These are phyloP conservation scores for Hanseniaspora nectarophila DNA, from an alignment of 805 yeast species.

Conservation along the genomic window DNA sequence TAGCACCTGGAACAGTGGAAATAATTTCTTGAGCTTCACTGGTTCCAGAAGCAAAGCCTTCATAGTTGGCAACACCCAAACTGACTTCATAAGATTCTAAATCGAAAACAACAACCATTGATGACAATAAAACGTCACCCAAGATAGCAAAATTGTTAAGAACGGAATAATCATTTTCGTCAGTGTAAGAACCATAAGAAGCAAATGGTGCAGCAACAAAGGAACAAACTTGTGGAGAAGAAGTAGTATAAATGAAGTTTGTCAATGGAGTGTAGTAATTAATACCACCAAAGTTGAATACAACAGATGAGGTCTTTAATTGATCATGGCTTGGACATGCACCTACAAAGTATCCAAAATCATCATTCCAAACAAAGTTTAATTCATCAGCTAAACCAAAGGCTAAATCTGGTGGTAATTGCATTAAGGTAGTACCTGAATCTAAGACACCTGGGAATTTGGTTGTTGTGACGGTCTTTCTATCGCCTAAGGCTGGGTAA, in stretches of 20 bases:
- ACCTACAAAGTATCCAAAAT: constrained; percentile 36
- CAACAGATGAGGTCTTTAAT: constrained; percentile 28
- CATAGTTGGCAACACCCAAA: constrained; percentile 48
- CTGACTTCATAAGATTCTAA: constrained; percentile 42
- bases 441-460: constrained; percentile 36
- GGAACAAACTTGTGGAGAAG: constrained; percentile 30
- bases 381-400: constrained; percentile 20
- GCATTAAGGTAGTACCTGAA: constrained; percentile 39
- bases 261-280: constrained; percentile 39
- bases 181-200: too few species aligned
- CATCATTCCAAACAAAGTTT: constrained; percentile 34
- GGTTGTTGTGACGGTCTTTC: constrained; percentile 18
- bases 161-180: too few species aligned
- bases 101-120: constrained; percentile 55
- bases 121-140: constrained; percentile 47
- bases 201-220: constrained; percentile 32
- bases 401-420: background rate
- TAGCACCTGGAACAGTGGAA: constrained; percentile 36
- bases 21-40: constrained; percentile 17
- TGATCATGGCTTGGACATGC: constrained; percentile 30
- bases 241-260: constrained; percentile 24
- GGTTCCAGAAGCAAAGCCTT: constrained; percentile 18
- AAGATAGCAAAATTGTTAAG: constrained; percentile 31
- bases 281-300: constrained; percentile 50
- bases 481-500: too few species aligned